Evolutionary conservation across 2,329 filamentous ascomycete species (phyloP).

Genomic region (Microcyclospora pomicola): DNA sequence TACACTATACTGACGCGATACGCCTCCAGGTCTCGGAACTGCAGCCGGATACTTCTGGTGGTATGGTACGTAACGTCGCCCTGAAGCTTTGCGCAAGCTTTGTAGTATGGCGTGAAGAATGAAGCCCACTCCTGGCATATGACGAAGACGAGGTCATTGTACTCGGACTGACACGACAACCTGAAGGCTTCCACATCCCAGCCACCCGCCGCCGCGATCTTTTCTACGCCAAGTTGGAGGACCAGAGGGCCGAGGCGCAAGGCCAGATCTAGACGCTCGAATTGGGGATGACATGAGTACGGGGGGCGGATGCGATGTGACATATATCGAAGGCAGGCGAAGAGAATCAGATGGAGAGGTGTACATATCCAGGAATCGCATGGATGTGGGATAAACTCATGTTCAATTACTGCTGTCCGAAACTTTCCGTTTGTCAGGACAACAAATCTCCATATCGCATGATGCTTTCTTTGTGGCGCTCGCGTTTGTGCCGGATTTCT

Average conservation of each 20-base stretch:
- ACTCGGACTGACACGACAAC: constrained; percentile 1
- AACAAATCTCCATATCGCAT: too few relatives aligned
- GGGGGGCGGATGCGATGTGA: too few relatives aligned
- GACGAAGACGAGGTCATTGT: not conserved
- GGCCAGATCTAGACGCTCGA: constrained; percentile 20
- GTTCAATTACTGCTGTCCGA: too few relatives aligned
- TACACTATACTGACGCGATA: constrained; percentile 4
- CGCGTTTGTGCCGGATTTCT: too few relatives aligned
- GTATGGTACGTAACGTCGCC: constrained; percentile 41
- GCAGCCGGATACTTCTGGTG: constrained; percentile 52
- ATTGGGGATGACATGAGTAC: too few relatives aligned
- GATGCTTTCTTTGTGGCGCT: too few relatives aligned
- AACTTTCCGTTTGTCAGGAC: too few relatives aligned
- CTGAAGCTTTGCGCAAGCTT: not conserved
- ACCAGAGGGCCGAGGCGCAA: constrained; percentile 40
- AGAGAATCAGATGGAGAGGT: too few relatives aligned
- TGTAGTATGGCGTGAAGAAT: not conserved
- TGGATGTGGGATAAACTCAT: too few relatives aligned
- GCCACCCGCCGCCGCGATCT: constrained; percentile 48
- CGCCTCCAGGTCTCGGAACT: constrained; percentile 42
- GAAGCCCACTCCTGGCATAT: not conserved
- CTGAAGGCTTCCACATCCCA: constrained; percentile 48
- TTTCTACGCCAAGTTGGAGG: constrained; percentile 51
- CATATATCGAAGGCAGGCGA: too few relatives aligned
- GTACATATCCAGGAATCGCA: too few relatives aligned